Base-by-base conservation (phyloP, 1,284 basidiomycete species). In the Austropuccinia psidii region DNA sequence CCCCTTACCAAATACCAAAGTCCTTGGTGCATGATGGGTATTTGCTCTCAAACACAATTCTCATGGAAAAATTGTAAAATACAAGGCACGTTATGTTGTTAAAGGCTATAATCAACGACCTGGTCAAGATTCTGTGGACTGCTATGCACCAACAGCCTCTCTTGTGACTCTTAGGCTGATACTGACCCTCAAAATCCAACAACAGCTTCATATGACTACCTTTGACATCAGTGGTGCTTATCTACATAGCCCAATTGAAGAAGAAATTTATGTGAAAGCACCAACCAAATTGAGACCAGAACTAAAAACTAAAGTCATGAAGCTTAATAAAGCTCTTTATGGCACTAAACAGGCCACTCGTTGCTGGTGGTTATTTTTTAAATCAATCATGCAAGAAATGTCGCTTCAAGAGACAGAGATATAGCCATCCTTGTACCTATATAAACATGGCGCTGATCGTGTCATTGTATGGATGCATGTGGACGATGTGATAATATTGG, bases 251-350 rank as follows among this genome's bases (percentile, higher is more conserved):
- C 43, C 17, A 17, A 31, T 60, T 5, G 50, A 54, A 54, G 50
- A 54, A 54, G 50, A 54, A 54, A 21, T 54, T 54, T 54, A 54
- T 27, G 50, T 54, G 9, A 8, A 13, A 54, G 11, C 11, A 27
- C 50, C 24, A 11, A 21, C 9, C 9, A 21, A 27, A 9, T 19
- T 54, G 9, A 19, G 13, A 19, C 11, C 50, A 11, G 50, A 54
- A 54, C 24, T 27, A 9, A 54, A 54, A 13, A n/a, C 11, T 11
- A 54, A 54, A 54, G 50, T 54, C 9, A 15, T 13, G 11, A 54
- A 54, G 21, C 33, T 65, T 3, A 47, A 65, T 43, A 47, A 50
- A n/a, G 65, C 65, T 24, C 24, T 68, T 35, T 68, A 68, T 29
- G 55, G 55, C 11, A 58, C 55, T 6, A 27, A 29, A 29, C 55